phyloP scores from a whole-genome alignment of 2,329 filamentous ascomycete genomes.

The Ophiostoma sp. region DNA sequence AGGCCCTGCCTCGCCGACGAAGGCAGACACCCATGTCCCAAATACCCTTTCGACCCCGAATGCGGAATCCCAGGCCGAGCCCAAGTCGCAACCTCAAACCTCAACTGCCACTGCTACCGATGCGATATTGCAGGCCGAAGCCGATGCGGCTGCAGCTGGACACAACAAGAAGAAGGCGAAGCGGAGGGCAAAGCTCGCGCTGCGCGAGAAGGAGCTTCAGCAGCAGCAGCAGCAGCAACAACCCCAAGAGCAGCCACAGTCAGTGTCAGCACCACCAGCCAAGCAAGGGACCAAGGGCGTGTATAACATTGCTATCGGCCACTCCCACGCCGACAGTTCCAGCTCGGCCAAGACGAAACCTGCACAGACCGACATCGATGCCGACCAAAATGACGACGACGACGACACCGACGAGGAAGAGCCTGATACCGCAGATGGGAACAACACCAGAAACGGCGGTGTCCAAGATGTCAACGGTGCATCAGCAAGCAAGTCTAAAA shows the following conservation, averaged over 20 bases:
- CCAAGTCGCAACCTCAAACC: slow-evolving; percentile 33
- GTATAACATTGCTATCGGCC: slow-evolving; percentile 14
- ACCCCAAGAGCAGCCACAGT: slow-evolving; percentile 14
- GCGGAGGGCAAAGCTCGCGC: slow-evolving; percentile 78
- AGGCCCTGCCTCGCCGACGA: slow-evolving; percentile 47
- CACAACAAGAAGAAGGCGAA: slow-evolving; percentile 91
- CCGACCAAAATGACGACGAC: slow-evolving; percentile 39
- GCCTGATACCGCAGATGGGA: slow-evolving; percentile 42
- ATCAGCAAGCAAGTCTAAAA: slow-evolving; percentile 46
- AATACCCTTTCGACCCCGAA: slow-evolving; percentile 27
- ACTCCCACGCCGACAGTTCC: not conserved
- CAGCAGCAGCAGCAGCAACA: slow-evolving; percentile 6
- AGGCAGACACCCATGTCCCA: slow-evolving; percentile 37
- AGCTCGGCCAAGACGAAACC: not conserved
- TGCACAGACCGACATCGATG: not conserved
- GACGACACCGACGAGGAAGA: slow-evolving; percentile 55
- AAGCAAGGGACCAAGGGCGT: slow-evolving; percentile 15
- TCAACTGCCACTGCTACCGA: not conserved
- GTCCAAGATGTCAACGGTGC: slow-evolving; percentile 18
- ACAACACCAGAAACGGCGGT: slow-evolving; percentile 35
- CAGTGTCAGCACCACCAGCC: slow-evolving; percentile 30
- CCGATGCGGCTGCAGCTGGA: not conserved
- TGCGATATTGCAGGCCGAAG: slow-evolving; percentile 6
- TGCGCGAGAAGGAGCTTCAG: slow-evolving; percentile 44
- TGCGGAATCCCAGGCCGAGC: slow-evolving; percentile 28